Base-by-base conservation (phyloP, 495 filamentous ascomycete genomes). In the Aspergillus baeticus region DNA sequence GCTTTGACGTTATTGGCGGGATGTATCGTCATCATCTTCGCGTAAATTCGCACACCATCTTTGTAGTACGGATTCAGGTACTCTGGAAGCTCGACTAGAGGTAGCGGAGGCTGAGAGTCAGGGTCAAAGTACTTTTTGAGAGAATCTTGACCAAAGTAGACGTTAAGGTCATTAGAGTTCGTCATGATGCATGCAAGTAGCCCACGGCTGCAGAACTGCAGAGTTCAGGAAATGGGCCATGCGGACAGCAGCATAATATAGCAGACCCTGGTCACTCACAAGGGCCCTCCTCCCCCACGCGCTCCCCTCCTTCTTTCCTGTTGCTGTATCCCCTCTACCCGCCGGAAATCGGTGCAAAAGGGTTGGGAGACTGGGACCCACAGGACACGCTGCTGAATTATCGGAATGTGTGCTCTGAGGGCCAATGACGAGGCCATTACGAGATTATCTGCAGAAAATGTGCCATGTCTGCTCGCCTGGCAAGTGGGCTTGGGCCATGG, bases 1-100 rank as follows among this genome's bases (percentile, higher is more conserved):
- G 80, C 78, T 54, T 86, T 86, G 61, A 86, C 83, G 59, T 85
- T 86, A 51, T 85, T 81, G 34, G 82, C 81, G 15, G 83, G 83
- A 55, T 82, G 77, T 69, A 77, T 75, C 15, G 79, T 83, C 74
- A 86, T 76, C 80, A 86, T 79, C 68, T 86, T 86, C 13, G 82
- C 82, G 60, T 82, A 86, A 47, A 86, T 83, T 15, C 81, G 75
- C 10, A 86, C 80, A 4, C 79, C 80, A 79, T 86, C 81, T 22
- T 74, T 29, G 23, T 73, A 65, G 45, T 76, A 80, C 10, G 83
- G 82, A 54, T 86, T 86, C 54, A 86, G 63, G 37, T 71, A 61
- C 33, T 70, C 69, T 6, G 83, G 83, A 4, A 86, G 66, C 66
- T 86, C 83, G 14, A 86, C 82, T 8, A 86, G 70, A 8, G 83